These are phyloP conservation scores for Helicostylum pulchrum DNA, from an alignment of 192 early-diverging fungal genomes.

Conservation along the genomic window DNA sequence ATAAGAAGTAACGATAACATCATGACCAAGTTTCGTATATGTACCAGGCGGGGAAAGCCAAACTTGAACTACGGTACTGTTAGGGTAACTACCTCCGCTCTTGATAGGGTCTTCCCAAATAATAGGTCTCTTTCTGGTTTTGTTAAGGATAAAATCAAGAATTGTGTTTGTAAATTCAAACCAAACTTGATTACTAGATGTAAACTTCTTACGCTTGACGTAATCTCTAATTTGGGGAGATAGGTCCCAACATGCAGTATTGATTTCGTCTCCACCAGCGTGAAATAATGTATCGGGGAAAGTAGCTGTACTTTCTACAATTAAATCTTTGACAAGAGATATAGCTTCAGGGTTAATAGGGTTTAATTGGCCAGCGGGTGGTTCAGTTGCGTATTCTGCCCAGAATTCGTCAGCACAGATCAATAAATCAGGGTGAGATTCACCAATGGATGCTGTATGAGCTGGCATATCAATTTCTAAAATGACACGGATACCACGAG, in stretches of 20 bases:
- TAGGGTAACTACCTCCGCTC: constrained; percentile 36
- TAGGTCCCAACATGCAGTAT: constrained; percentile 55
- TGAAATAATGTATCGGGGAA: constrained; percentile 77
- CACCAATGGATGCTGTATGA: constrained; percentile 52
- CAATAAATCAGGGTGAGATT: constrained; percentile 52
- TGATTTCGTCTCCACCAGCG: constrained; percentile 74
- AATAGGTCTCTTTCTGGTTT: constrained; percentile 46
- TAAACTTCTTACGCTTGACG: constrained; percentile 10
- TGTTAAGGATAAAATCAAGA: constrained; percentile 4
- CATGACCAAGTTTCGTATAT: constrained; percentile 59
- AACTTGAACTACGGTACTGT: constrained; percentile 61
- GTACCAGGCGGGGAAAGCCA: constrained; percentile 58
- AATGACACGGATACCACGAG: constrained; percentile 76
- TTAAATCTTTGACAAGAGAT: constrained; percentile 53
- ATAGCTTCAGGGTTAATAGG: constrained; percentile 60
- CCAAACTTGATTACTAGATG: constrained; percentile 21
- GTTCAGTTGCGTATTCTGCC: constrained; percentile 63
- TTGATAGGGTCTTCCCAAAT: constrained; percentile 78
- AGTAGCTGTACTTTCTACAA: constrained; percentile 54
- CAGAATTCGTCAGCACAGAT: constrained; percentile 61
- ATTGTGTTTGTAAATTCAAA: constrained; percentile 19
- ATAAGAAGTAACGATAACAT: constrained; percentile 56
- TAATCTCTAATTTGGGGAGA: constrained; percentile 35
- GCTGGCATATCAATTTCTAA: constrained; percentile 87
- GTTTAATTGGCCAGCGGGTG: constrained; percentile 81